Percentiles rank a stretch among this genome's conserved stretches.
Conservation (phyloP, 306 rosid genomes). For the Cercis canadensis region DNA sequence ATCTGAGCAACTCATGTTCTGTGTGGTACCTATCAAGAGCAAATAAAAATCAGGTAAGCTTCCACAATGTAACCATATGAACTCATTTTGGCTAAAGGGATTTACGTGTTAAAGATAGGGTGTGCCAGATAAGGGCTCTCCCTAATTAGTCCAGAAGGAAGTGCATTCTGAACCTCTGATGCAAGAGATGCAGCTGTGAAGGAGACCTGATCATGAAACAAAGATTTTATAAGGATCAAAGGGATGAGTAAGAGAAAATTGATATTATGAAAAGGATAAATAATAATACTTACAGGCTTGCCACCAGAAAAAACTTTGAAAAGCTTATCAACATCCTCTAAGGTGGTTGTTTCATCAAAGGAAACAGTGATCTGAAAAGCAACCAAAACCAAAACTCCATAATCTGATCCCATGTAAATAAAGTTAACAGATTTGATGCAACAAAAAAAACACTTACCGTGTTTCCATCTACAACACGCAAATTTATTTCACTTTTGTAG, state of each 20-base stretch:
- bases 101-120: constrained; percentile 89
- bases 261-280: constrained; percentile 6
- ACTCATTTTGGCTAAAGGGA: constrained; percentile 33
- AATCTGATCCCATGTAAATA: constrained; percentile 36
- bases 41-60: constrained; percentile 36
- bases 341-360: constrained; percentile 93
- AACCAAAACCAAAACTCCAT: constrained; percentile 17
- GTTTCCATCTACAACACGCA: constrained; percentile 78
- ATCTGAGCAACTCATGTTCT: constrained; percentile 95
- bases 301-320: constrained; percentile 78
- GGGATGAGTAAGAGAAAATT: neutral
- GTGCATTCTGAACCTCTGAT: constrained; percentile 64
- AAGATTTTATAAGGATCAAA: constrained; percentile 25
- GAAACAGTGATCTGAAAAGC: constrained; percentile 83
- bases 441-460: constrained; percentile 58
- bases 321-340: constrained; percentile 92
- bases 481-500: constrained; percentile 67
- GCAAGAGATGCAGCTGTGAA: constrained; percentile 96
- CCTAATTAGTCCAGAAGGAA: constrained; percentile 79
- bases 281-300: constrained; percentile 56
- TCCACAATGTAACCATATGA: constrained; percentile 30
- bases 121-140: constrained; percentile 85
- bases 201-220: constrained; percentile 60
- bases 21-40: constrained; percentile 77
- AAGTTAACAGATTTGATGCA: constrained; percentile 28